Conservation (phyloP, 1,139 yeast species). For the Taphrina deformans region DNA sequence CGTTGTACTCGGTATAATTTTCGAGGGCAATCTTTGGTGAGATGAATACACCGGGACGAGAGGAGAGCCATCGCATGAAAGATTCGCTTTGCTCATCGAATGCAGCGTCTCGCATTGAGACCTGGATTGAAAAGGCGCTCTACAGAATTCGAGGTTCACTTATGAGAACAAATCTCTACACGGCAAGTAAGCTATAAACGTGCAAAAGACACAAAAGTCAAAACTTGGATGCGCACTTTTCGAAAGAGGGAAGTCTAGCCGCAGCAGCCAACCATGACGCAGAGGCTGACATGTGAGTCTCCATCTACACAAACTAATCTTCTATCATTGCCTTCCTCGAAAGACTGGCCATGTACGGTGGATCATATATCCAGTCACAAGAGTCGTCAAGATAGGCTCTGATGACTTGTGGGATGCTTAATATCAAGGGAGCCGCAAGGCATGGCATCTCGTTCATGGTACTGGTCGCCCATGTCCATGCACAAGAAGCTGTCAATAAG, state of each 20-base stretch:
- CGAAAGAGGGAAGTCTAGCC: not conserved
- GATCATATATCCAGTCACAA: too few species aligned
- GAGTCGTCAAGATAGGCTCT: too few species aligned
- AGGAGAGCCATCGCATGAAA: slow-evolving; percentile 58
- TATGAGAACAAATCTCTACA: too few species aligned
- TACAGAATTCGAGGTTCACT: not conserved
- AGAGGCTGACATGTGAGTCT: not conserved
- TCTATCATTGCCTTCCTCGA: too few species aligned
- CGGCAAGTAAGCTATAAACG: too few species aligned
- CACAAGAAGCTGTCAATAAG: slow-evolving; percentile 11
- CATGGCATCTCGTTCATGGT: not conserved
- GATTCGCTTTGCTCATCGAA: slow-evolving; percentile 48
- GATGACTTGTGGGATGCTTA: too few species aligned
- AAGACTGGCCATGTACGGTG: too few species aligned
- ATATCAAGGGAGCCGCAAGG: not conserved
- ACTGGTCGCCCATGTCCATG: not conserved
- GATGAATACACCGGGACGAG: slow-evolving; percentile 50
- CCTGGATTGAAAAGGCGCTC: too few species aligned
- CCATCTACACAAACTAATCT: not conserved
- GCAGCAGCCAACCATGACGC: not conserved
- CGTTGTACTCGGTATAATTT: slow-evolving; percentile 59
- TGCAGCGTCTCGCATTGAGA: slow-evolving; percentile 4
- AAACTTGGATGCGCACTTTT: not conserved
- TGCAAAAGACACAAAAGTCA: slow-evolving; percentile 8
- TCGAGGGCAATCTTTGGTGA: slow-evolving; percentile 59